A percentile compares a stretch with the other conserved stretches of the same genome.
Conservation (phyloP, 306 rosid genomes). For the Astragalus membranaceus region DNA sequence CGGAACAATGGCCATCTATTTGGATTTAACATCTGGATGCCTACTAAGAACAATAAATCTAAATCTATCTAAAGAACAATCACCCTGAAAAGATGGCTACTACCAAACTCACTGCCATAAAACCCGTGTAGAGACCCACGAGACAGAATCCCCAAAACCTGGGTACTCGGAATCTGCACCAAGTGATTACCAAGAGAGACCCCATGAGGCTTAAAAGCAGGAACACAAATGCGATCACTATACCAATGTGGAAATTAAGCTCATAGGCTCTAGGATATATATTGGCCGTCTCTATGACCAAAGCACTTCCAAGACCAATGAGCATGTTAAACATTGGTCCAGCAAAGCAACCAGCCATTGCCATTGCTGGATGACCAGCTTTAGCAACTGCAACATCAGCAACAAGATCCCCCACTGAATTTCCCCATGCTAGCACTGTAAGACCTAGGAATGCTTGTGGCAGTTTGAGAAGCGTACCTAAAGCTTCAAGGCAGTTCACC, state of each 20-base stretch:
- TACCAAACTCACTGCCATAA: slow-evolving; percentile 62
- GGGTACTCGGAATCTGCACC: slow-evolving; percentile 94
- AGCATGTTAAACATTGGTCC: slow-evolving; percentile 99
- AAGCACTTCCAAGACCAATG: slow-evolving; percentile 83
- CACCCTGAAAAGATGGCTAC: slow-evolving; percentile 67
- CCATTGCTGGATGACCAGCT: slow-evolving; percentile 96
- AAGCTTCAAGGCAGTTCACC: slow-evolving; percentile 77
- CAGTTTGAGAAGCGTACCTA: slow-evolving; percentile 63
- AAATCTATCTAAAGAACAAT: slow-evolving; percentile 14
- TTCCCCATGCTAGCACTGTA: slow-evolving; percentile 98
- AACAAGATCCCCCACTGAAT: slow-evolving; percentile 92
- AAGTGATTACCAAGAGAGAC: slow-evolving; percentile 76
- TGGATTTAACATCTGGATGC: slow-evolving; percentile 5
- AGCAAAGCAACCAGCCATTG: slow-evolving; percentile 97
- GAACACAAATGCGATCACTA: slow-evolving; percentile 82
- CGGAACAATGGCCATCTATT: slow-evolving; percentile 6
- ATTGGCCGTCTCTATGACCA: slow-evolving; percentile 73
- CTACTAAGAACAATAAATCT: too few relatives aligned
- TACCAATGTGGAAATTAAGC: slow-evolving; percentile 75
- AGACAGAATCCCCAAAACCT: slow-evolving; percentile 94
- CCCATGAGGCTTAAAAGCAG: slow-evolving; percentile 91
- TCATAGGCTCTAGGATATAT: slow-evolving; percentile 67
- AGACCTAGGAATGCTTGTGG: slow-evolving; percentile 80
- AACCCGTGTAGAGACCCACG: slow-evolving; percentile 69
- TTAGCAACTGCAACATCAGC: slow-evolving; percentile 94